phyloP scores from a whole-genome alignment of 2,329 filamentous ascomycete genomes.

The Alternaria sp. region DNA sequence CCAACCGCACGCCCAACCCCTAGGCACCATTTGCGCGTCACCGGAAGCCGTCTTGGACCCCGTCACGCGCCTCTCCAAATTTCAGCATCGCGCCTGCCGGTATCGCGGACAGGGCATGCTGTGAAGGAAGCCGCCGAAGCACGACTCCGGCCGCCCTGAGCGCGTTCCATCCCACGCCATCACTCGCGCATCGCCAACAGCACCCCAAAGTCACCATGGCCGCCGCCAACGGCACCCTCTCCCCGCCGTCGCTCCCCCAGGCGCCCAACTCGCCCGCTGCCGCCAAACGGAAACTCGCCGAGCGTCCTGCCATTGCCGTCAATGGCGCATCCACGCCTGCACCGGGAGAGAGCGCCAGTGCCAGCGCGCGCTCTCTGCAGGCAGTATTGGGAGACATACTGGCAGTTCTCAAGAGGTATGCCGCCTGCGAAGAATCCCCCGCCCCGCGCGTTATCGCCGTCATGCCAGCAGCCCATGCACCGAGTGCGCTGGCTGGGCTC shows the following conservation, averaged over 20 bases:
- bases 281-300: constrained; percentile 56
- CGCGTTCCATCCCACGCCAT: constrained; percentile 43
- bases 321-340: constrained; percentile 39
- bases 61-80: not conserved
- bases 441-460: not conserved
- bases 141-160: constrained; percentile 37
- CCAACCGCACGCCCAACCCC: constrained; percentile 18
- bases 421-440: not conserved
- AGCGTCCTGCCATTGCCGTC: constrained; percentile 35
- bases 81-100: not conserved
- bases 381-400: constrained; percentile 50
- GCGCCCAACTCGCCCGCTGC: constrained; percentile 37
- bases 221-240: constrained; percentile 46
- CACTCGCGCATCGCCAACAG: constrained; percentile 42
- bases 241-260: constrained; percentile 39
- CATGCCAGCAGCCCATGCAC: not conserved
- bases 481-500: not conserved
- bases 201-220: constrained; percentile 41
- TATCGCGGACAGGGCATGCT: constrained; percentile 16
- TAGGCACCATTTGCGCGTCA: constrained; percentile 21
- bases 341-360: constrained; percentile 19
- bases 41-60: not conserved
- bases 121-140: constrained; percentile 17
- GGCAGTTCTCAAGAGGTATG: constrained; percentile 50
- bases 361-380: constrained; percentile 36